Percentiles rank a stretch among this genome's conserved stretches.
Conservation (phyloP, 2,329 filamentous ascomycete genomes). For the Shiraia bambusicola region DNA sequence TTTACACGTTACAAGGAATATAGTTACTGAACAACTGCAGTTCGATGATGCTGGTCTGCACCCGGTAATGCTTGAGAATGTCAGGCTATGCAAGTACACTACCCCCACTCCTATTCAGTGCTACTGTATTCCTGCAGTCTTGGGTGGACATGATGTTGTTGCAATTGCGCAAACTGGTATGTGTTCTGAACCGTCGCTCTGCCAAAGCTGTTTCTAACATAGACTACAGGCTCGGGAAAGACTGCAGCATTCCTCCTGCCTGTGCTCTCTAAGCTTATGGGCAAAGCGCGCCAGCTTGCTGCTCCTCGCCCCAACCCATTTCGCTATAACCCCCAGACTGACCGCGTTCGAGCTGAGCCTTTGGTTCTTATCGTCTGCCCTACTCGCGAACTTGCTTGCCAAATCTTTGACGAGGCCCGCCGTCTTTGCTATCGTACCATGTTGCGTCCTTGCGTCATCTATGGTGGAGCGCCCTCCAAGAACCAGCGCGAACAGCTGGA, state of each 20-base stretch:
- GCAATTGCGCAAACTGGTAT: conserved; percentile 90
- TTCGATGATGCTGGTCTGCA: conserved; percentile 83
- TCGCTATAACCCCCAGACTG: conserved; percentile 54
- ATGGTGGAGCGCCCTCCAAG: conserved; percentile 75
- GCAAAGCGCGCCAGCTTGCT: conserved; percentile 85
- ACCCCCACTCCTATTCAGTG: conserved; percentile 83
- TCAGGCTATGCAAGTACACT: conserved; percentile 69
- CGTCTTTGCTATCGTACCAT: conserved; percentile 93
- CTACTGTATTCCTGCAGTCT: conserved; percentile 78
- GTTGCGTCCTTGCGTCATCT: conserved; percentile 86
- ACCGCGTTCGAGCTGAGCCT: conserved; percentile 74
- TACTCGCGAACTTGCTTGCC: conserved; percentile 85
- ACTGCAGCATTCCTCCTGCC: conserved; percentile 91
- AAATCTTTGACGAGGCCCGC: conserved; percentile 93
- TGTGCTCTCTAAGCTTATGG: conserved; percentile 88
- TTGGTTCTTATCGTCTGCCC: conserved; percentile 83
- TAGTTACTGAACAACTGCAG: conserved; percentile 14
- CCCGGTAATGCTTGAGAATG: conserved; percentile 77
- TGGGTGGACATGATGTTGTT: conserved; percentile 77
- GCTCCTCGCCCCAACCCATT: conserved; percentile 71
- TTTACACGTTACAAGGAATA: not conserved
- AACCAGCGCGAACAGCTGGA: conserved; percentile 72
- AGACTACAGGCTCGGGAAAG: conserved; percentile 81
- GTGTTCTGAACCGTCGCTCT: conserved; percentile 26
- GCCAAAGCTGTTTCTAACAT: conserved; percentile 5